Base-by-base conservation (phyloP, 139 green algal genomes). In the Coelastrella sp. region DNA sequence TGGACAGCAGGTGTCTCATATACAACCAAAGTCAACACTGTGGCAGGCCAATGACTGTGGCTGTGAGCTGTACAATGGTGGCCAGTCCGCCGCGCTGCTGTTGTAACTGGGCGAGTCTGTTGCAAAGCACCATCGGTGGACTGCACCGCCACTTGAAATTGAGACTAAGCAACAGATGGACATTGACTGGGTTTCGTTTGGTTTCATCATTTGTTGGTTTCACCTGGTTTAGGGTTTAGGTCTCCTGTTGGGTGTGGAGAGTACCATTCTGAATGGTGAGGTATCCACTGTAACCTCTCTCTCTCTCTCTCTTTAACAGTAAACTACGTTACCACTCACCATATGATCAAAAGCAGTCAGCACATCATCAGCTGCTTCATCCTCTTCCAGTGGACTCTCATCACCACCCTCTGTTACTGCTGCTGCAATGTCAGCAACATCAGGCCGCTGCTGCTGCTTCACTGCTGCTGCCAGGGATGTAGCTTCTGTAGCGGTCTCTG, bases 361-460 rank as follows among this genome's bases (percentile, higher is more conserved):
- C 60, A 65, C 61, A 22, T 75, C 11, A 23, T 75, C 80, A 61
- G 80, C 22, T 8, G 60, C 64, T 23, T 76, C 80, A 32, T 75
- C 80, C 80, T 76, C 80, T 19, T 76, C 79, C 79, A 85, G 19
- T 13, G 74, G 22, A 57, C 8, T 19, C 5, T 7, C 19, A 16
- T n/a, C 16, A 16, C 22, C 58, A 32, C 61, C 56, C 58, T 85
- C 79, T 6, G 19, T 22, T 20, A 73, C 80, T 74, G 80, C 80
- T 58, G 80, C 80, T 57, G 20, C 58, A 73, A 73, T 74, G 80
- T 86, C 80, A 59, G 17, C 7, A 3, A 86, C 19, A 17, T 66
- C 20, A 20, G 79, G 79, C 19, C 71, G 58, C 79, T 85, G 79
- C 16, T 64, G 76, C 76, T 82, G 79, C 77, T 47, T 47, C 77